phyloP scores from a whole-genome alignment of 345 rosid genomes.

The Populus ilicifolia region DNA sequence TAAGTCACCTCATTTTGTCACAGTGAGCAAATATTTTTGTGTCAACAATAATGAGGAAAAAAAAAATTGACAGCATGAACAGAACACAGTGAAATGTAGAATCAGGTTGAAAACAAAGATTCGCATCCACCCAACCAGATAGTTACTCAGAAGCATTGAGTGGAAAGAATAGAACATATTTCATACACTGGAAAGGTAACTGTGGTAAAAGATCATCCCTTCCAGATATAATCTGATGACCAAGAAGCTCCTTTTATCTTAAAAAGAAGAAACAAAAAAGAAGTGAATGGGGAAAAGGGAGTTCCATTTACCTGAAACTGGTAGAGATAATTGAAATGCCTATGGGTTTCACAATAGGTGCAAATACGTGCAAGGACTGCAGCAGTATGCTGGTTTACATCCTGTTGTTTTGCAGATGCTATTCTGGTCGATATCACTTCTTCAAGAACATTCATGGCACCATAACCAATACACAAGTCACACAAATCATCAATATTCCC shows the following conservation, averaged over 20 bases:
- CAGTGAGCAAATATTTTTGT: neutral
- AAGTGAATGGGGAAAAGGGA: neutral
- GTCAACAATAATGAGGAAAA: neutral
- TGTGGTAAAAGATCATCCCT: neutral
- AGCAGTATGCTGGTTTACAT: constrained; percentile 56
- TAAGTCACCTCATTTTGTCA: neutral
- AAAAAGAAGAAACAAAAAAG: neutral
- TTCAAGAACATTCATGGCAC: constrained; percentile 75
- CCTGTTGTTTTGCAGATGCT: constrained; percentile 54
- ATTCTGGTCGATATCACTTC: constrained; percentile 73
- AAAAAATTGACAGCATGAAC: neutral
- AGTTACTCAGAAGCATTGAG: neutral
- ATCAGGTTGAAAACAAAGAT: neutral
- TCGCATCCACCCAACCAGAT: neutral
- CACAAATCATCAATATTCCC: constrained; percentile 90
- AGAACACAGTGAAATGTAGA: neutral
- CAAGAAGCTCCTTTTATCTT: neutral
- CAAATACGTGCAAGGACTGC: constrained; percentile 80
- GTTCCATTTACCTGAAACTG: constrained; percentile 60
- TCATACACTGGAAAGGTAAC: neutral
- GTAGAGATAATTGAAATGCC: constrained; percentile 84
- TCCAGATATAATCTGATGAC: neutral
- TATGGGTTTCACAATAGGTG: constrained; percentile 71
- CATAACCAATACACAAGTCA: constrained; percentile 71
- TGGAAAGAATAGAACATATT: neutral